Evolutionary conservation across 208 protist species (phyloP).

Genomic region (Trypanosoma cruzi): DNA sequence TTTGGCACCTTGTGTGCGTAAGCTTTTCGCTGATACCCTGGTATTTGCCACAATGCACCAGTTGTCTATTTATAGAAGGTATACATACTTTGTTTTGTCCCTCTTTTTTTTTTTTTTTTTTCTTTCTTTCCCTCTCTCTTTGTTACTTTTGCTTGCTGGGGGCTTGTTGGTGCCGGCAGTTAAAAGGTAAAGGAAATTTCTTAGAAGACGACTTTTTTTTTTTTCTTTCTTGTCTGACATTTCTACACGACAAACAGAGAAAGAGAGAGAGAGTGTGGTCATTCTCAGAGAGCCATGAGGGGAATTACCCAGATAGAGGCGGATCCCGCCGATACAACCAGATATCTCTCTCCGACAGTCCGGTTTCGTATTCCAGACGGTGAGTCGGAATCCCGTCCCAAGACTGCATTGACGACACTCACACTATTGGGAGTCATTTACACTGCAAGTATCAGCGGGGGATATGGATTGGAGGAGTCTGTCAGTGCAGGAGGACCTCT

Average conservation of each 20-base stretch:
- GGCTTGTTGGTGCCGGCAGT: too few relatives aligned
- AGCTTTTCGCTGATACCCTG: too few relatives aligned
- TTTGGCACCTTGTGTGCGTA: too few relatives aligned
- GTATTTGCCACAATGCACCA: too few relatives aligned
- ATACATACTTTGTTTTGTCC: too few relatives aligned
- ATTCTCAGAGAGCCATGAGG: not conserved
- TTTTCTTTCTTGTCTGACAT: not conserved
- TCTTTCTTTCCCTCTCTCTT: not conserved
- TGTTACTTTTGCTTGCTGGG: not conserved
- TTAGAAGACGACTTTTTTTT: not conserved
- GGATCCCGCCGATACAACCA: not conserved
- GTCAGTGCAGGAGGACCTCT: constrained; percentile 87
- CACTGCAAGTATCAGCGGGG: constrained; percentile 86
- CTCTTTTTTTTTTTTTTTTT: not conserved
- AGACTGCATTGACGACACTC: constrained; percentile 78
- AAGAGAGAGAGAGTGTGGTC: not conserved
- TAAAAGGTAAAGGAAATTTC: not conserved
- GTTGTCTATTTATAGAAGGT: too few relatives aligned
- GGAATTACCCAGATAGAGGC: not conserved
- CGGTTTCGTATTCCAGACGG: constrained; percentile 66
- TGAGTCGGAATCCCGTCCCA: constrained; percentile 44
- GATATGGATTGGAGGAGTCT: constrained; percentile 88
- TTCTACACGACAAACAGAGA: not conserved
- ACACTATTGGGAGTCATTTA: constrained; percentile 92
- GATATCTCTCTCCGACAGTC: constrained; percentile 48